These are phyloP conservation scores for Clausena lansium DNA, from an alignment of 345 rosid species.

Conservation along the genomic window DNA sequence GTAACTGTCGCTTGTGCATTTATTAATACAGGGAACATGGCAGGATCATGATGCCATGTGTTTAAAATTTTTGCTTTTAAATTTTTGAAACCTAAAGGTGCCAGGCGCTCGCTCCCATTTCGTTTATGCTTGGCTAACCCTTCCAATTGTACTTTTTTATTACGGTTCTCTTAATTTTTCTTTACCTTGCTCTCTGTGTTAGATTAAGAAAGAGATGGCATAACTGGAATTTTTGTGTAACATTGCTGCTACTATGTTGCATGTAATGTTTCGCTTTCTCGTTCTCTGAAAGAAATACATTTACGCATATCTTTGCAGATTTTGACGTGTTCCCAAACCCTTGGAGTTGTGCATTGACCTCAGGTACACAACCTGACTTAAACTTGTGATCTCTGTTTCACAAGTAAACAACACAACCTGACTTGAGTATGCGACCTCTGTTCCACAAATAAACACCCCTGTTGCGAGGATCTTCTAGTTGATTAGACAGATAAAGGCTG, in stretches of 20 bases:
- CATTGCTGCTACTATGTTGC: neutral
- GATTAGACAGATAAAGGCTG: neutral
- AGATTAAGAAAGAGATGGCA: neutral
- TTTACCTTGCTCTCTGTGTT: no score
- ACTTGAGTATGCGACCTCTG: neutral
- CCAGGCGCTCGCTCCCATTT: neutral
- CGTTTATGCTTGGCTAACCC: neutral
- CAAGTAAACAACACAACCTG: neutral
- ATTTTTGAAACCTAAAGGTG: neutral
- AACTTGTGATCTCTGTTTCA: neutral
- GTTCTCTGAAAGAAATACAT: neutral
- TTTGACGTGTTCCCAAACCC: neutral
- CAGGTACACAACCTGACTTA: conserved; percentile 1
- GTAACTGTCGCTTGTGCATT: neutral
- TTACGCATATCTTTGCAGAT: neutral
- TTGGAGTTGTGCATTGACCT: neutral
- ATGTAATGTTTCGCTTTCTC: neutral
- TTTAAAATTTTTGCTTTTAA: neutral
- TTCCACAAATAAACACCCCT: neutral
- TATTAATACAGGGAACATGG: neutral
- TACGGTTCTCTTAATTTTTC: neutral
- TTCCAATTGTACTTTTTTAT: neutral
- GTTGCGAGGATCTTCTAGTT: neutral
- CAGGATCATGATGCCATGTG: neutral
- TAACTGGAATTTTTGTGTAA: neutral